phyloP scores from a whole-genome alignment of 345 rosid genomes.

The Toxicodendron radicans region DNA sequence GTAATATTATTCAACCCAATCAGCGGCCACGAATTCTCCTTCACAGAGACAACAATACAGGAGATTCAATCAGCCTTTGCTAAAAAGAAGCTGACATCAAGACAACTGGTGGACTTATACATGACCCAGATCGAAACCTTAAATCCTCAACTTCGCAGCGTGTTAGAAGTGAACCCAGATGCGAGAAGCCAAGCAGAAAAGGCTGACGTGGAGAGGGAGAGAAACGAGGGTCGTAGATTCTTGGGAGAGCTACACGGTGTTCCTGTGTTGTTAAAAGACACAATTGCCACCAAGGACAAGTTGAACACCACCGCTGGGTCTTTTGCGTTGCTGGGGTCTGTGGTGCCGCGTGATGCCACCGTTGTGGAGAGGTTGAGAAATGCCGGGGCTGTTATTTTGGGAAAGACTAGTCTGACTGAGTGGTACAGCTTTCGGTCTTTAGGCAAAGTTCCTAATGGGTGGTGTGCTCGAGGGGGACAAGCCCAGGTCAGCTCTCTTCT shows the following conservation, averaged over 20 bases:
- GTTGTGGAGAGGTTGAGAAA: conserved; percentile 39
- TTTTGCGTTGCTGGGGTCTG: conserved; percentile 38
- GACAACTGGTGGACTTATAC: conserved; percentile 18
- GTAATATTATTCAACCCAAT: not conserved
- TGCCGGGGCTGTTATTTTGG: conserved; percentile 43
- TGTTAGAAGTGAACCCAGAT: conserved; percentile 21
- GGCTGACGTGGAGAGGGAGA: conserved; percentile 21
- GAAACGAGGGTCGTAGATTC: conserved; percentile 5
- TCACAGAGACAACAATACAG: conserved; percentile 11
- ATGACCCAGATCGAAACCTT: not conserved
- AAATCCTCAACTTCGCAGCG: conserved; percentile 10
- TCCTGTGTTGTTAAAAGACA: conserved; percentile 47
- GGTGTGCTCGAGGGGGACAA: conserved; percentile 42
- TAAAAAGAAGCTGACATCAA: conserved; percentile 18
- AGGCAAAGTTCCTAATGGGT: conserved; percentile 28
- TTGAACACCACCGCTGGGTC: conserved; percentile 39
- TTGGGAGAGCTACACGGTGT: conserved; percentile 40
- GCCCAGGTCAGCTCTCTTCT: conserved; percentile 21
- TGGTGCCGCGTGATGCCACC: conserved; percentile 33
- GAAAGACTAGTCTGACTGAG: conserved; percentile 38
- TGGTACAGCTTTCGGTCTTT: conserved; percentile 28
- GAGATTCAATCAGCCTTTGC: conserved; percentile 10
- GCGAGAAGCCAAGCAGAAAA: conserved; percentile 10
- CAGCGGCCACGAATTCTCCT: conserved; percentile 8
- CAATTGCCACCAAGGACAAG: conserved; percentile 29